Conservation (phyloP, 345 rosid species). For the Aegle marmelos region DNA sequence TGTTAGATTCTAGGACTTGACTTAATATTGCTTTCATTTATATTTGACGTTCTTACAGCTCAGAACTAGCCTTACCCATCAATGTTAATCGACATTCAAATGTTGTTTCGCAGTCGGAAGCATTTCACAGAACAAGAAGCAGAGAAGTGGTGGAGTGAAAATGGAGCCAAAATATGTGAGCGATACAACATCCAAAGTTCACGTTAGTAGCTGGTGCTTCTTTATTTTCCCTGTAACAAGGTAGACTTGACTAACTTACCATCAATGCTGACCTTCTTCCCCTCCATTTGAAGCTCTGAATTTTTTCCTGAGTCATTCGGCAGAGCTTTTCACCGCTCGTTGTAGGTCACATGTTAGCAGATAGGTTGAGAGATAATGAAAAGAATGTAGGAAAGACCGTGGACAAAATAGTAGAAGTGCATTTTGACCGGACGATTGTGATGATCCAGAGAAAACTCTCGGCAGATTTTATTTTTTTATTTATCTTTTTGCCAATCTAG, state of each 20-base stretch:
- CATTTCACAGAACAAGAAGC: constrained; percentile 73
- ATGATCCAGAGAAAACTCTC: neutral
- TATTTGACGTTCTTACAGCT: neutral
- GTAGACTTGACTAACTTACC: constrained; percentile 7
- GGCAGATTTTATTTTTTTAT: neutral
- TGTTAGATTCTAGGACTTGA: neutral
- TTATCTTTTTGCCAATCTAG: neutral
- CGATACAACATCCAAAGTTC: constrained; percentile 42
- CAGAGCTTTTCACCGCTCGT: constrained; percentile 23
- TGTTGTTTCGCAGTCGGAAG: constrained; percentile 53
- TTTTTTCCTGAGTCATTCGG: constrained; percentile 15
- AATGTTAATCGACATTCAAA: neutral
- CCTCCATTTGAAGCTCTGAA: constrained; percentile 37
- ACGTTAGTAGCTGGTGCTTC: constrained; percentile 7
- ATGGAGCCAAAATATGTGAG: constrained; percentile 59
- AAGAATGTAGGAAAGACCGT: neutral
- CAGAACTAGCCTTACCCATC: neutral
- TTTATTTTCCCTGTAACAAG: neutral
- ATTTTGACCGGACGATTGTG: neutral
- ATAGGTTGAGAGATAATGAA: constrained; percentile 1
- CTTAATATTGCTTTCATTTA: neutral
- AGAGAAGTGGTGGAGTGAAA: constrained; percentile 90
- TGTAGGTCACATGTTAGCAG: neutral
- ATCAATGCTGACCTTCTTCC: constrained; percentile 20
- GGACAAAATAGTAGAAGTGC: constrained; percentile 1